Conservation (phyloP, 768 basidiomycete species). For the Strobilomyces confusus region DNA sequence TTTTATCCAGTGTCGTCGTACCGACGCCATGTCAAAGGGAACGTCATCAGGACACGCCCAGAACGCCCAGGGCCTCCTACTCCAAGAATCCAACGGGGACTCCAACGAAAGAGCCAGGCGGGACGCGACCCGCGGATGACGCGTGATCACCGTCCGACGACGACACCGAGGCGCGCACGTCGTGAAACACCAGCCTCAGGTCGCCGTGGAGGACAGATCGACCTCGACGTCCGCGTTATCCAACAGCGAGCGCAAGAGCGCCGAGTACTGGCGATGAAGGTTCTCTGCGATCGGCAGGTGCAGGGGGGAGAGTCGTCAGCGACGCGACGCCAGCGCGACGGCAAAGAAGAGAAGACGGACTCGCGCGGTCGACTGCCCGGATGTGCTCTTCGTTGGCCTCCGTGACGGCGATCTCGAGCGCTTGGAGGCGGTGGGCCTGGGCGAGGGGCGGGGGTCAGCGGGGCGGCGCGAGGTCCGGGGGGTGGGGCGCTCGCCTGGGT, state of each 20-base stretch:
- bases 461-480: too few relatives aligned
- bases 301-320: background rate
- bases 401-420: constrained; percentile 67
- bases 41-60: background rate
- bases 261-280: constrained; percentile 57
- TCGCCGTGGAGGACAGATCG: constrained; percentile 11
- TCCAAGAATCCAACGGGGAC: background rate
- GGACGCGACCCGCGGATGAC: background rate
- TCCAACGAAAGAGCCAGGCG: background rate
- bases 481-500: constrained; percentile 55
- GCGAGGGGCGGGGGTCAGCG: too few relatives aligned
- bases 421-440: constrained; percentile 63
- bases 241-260: constrained; percentile 54
- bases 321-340: background rate
- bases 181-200: background rate
- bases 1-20: background rate
- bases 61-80: background rate
- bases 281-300: constrained; percentile 37
- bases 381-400: constrained; percentile 73
- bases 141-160: background rate
- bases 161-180: background rate
- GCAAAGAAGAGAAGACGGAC: constrained; percentile 42
- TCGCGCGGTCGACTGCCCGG: constrained; percentile 68
- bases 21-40: background rate
- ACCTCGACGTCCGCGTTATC: constrained; percentile 44